Conservation (phyloP, 768 basidiomycete species). For the Psilocybe sp. region DNA sequence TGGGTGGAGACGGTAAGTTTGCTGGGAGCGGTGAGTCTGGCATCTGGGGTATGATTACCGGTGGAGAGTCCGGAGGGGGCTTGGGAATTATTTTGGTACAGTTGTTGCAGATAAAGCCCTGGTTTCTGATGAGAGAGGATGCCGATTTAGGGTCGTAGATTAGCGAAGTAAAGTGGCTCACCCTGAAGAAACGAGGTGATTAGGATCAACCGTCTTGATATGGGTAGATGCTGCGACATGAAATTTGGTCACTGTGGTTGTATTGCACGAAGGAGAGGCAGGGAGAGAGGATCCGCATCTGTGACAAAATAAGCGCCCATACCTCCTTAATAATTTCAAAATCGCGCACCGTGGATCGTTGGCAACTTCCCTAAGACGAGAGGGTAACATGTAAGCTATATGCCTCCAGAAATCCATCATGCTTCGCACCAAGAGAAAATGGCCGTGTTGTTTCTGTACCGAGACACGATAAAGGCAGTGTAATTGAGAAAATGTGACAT, state of each 20-base stretch:
- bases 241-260: conserved; percentile 57
- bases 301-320: not conserved
- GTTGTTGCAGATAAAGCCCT: conserved; percentile 57
- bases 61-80: conserved; percentile 21
- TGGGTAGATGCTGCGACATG: conserved; percentile 43
- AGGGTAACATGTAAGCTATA: conserved; percentile 1
- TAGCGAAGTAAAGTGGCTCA: conserved; percentile 13
- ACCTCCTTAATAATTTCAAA: no score
- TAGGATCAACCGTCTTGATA: conserved; percentile 49
- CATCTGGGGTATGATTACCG: no score
- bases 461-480: conserved; percentile 48
- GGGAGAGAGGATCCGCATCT: conserved; percentile 59
- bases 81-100: conserved; percentile 54
- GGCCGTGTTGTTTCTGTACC: conserved; percentile 52
- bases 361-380: conserved; percentile 50
- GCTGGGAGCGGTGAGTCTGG: no score
- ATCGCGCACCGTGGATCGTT: conserved; percentile 67
- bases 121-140: conserved; percentile 27
- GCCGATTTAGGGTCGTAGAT: not conserved
- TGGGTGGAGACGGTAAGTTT: no score
- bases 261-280: conserved; percentile 39
- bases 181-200: conserved; percentile 66
- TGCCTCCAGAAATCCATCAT: not conserved
- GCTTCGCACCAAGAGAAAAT: conserved; percentile 47
- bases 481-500: conserved; percentile 56